Percentiles rank a stretch among this genome's conserved stretches.
phyloP scores from a whole-genome alignment of 129 eudicot genomes.

The Smallanthus sonchifolius region DNA sequence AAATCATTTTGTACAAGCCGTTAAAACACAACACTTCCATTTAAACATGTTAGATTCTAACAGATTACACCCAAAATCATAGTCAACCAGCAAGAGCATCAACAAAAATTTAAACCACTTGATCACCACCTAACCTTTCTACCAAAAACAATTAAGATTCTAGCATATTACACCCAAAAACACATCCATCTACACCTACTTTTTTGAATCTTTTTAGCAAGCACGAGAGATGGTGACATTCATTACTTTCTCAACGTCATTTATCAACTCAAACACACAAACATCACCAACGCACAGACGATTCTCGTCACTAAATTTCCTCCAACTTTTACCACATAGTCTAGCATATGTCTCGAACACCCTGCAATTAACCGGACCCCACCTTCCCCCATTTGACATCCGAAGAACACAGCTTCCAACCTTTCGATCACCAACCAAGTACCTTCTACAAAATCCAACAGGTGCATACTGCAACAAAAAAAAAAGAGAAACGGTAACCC shows the following conservation, averaged over 20 bases:
- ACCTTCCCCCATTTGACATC: not conserved
- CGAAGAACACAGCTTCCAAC: not conserved
- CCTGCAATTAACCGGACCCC: constrained; percentile 15
- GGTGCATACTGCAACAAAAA: constrained; percentile 10
- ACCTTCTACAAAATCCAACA: not conserved
- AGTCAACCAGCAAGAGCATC: too few species aligned
- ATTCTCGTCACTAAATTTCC: constrained; percentile 27
- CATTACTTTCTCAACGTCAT: constrained; percentile 5
- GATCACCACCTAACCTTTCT: not conserved
- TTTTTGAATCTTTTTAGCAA: not conserved
- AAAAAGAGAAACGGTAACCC: not conserved
- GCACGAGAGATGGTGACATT: constrained; percentile 16
- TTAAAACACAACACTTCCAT: too few species aligned
- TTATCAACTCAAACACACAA: constrained; percentile 28
- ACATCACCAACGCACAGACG: constrained; percentile 24
- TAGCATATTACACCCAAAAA: not conserved
- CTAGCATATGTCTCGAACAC: not conserved
- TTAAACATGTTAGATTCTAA: too few species aligned
- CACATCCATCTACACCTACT: not conserved
- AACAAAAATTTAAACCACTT: not conserved
- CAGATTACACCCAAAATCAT: too few species aligned
- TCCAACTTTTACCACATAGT: constrained; percentile 16
- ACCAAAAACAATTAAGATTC: not conserved
- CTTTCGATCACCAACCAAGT: not conserved
- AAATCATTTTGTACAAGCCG: too few species aligned